A percentile compares a stretch with the other conserved stretches of the same genome.
These are phyloP conservation scores for Solanum rostratum DNA, from an alignment of 257 asterid species.

Conservation along the genomic window DNA sequence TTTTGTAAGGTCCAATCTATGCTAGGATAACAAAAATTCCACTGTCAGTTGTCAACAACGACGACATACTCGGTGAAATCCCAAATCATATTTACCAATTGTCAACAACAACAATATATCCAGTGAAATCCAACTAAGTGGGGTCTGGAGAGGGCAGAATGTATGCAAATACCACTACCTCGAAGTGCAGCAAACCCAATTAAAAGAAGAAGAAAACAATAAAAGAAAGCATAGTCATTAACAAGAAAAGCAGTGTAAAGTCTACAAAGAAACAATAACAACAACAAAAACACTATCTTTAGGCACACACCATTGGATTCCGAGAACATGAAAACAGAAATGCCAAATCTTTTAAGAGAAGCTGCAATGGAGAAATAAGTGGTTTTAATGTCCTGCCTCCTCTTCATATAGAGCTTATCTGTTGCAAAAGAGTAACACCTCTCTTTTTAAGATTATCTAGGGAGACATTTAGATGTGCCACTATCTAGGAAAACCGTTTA, in stretches of 20 bases:
- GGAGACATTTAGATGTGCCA: background rate
- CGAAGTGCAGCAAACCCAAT: no score
- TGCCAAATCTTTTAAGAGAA: background rate
- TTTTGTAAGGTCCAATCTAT: background rate
- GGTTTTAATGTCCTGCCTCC: background rate
- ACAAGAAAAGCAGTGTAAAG: no score
- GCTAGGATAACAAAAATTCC: background rate
- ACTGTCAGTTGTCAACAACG: background rate
- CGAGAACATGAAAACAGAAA: background rate
- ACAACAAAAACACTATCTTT: no score
- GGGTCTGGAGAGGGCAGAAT: no score
- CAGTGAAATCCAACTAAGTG: no score
- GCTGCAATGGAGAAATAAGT: background rate
- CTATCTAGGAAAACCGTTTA: background rate
- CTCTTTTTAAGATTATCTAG: background rate
- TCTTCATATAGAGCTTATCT: background rate
- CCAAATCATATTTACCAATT: background rate
- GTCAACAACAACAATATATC: no score
- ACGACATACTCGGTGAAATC: no score
- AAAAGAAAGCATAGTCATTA: no score
- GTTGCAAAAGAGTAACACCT: background rate
- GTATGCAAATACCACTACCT: no score
- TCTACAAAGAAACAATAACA: no score
- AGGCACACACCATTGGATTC: background rate
- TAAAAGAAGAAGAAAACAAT: no score